phyloP scores from a whole-genome alignment of 1,139 yeast species.

The Geotrichum restrictum region DNA sequence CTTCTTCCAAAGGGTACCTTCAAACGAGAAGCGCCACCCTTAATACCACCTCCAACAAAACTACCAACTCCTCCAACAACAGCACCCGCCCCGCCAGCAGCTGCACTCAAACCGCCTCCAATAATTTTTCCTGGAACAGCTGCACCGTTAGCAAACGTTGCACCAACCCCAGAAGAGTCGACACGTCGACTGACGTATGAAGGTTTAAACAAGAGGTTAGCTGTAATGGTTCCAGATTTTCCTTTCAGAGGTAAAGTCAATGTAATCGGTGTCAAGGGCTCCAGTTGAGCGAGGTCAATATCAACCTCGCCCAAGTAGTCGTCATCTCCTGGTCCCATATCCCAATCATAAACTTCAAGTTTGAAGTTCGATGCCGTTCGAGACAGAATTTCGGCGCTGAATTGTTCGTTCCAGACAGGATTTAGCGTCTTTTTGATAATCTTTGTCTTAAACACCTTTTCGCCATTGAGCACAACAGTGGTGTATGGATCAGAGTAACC shows the following conservation, averaged over 20 bases:
- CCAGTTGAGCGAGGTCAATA: conserved; percentile 58
- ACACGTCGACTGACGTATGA: conserved; percentile 54
- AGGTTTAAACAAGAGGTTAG: conserved; percentile 65
- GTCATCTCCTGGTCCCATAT: conserved; percentile 79
- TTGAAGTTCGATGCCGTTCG: conserved; percentile 58
- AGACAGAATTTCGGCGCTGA: conserved; percentile 52
- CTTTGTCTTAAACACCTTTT: conserved; percentile 66
- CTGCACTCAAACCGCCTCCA: conserved; percentile 28
- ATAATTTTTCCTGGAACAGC: conserved; percentile 27
- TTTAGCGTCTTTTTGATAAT: conserved; percentile 78
- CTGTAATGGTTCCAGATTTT: conserved; percentile 56
- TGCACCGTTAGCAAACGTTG: conserved; percentile 27
- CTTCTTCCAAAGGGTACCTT: background rate
- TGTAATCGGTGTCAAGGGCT: conserved; percentile 53
- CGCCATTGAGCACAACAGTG: conserved; percentile 61
- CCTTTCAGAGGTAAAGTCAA: conserved; percentile 51
- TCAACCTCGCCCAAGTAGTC: conserved; percentile 72
- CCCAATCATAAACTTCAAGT: conserved; percentile 79
- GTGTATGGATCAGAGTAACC: conserved; percentile 93
- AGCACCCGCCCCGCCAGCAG: conserved; percentile 39
- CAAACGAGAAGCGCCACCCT: conserved; percentile 19
- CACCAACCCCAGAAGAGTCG: conserved; percentile 26
- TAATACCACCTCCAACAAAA: conserved; percentile 37
- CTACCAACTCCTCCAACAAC: conserved; percentile 44
- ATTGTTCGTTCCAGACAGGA: conserved; percentile 78